Percentiles rank a stretch among this genome's conserved stretches.
phyloP scores from a whole-genome alignment of 306 rosid species.

The Cicer yamashitae region DNA sequence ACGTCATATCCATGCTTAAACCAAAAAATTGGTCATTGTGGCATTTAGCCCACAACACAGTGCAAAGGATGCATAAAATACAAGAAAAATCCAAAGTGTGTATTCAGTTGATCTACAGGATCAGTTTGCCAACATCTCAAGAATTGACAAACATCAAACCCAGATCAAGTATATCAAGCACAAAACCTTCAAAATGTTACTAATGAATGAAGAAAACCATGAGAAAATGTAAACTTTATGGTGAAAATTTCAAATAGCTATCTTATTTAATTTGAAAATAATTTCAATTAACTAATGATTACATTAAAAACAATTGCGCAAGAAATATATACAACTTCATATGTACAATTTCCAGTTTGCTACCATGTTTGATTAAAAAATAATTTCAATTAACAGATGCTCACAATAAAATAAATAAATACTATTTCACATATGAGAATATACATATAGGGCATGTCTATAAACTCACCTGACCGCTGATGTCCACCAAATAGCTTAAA shows the following conservation, averaged over 20 bases:
- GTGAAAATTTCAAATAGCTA: constrained; percentile 32
- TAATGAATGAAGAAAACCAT: constrained; percentile 5
- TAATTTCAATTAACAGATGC: constrained; percentile 23
- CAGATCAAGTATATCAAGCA: constrained; percentile 20
- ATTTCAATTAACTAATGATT: constrained; percentile 29
- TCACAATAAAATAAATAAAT: constrained; percentile 8
- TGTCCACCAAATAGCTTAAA: constrained; percentile 79
- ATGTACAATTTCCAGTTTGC: constrained; percentile 32
- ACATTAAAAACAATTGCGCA: constrained; percentile 3
- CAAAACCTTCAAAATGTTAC: neutral
- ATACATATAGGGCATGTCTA: constrained; percentile 29
- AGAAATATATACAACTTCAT: neutral
- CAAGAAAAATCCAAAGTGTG: neutral
- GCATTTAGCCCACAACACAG: neutral
- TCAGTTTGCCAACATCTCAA: constrained; percentile 24
- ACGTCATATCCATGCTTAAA: too few species aligned
- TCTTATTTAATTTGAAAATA: constrained; percentile 21
- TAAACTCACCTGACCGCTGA: constrained; percentile 80
- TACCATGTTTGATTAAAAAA: constrained; percentile 20
- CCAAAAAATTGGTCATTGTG: too few species aligned
- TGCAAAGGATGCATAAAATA: constrained; percentile 16
- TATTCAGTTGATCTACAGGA: constrained; percentile 7
- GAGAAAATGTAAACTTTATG: neutral
- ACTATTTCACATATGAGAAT: neutral
- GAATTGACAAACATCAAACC: constrained; percentile 22